A percentile compares a stretch with the other conserved stretches of the same genome.
phyloP scores from a whole-genome alignment of 1,284 basidiomycete genomes.

The Sanghuangporus sanghuang region DNA sequence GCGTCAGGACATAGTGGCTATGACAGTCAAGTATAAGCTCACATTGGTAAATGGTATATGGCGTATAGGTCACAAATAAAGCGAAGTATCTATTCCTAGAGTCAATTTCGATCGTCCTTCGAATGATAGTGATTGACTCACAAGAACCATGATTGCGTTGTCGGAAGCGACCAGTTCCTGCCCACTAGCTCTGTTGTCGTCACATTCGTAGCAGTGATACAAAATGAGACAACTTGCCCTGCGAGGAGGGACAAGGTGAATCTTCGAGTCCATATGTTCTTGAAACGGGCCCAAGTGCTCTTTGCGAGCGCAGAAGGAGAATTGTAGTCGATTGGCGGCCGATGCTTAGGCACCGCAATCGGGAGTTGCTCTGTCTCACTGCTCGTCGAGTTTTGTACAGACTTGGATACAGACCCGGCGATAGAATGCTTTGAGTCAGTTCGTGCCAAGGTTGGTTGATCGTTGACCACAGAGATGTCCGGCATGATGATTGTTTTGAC shows the following conservation, averaged over 20 bases:
- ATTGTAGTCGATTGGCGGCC: conserved; percentile 58
- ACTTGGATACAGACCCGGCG: conserved; percentile 4
- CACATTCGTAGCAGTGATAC: conserved; percentile 82
- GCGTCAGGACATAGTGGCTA: background rate
- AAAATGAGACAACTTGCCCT: conserved; percentile 79
- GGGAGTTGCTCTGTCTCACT: background rate
- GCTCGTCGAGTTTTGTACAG: background rate
- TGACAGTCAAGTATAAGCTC: conserved; percentile 25
- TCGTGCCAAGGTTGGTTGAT: background rate
- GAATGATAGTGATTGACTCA: conserved; percentile 32
- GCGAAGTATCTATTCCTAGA: conserved; percentile 63
- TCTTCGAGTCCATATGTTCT: conserved; percentile 67
- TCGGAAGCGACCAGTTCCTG: conserved; percentile 69
- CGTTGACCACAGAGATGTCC: conserved; percentile 1
- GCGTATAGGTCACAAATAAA: conserved; percentile 70
- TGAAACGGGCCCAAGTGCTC: conserved; percentile 55
- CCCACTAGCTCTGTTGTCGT: conserved; percentile 71
- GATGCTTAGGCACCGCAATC: conserved; percentile 1
- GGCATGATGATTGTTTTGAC: background rate
- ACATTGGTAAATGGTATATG: conserved; percentile 83
- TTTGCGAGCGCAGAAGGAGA: conserved; percentile 45
- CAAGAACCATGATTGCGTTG: conserved; percentile 80
- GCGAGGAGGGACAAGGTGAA: conserved; percentile 64
- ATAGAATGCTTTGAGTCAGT: conserved; percentile 4
- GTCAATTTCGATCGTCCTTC: background rate